These are phyloP conservation scores for Angomonas deanei DNA, from an alignment of 208 protist genomes.

Conservation along the genomic window DNA sequence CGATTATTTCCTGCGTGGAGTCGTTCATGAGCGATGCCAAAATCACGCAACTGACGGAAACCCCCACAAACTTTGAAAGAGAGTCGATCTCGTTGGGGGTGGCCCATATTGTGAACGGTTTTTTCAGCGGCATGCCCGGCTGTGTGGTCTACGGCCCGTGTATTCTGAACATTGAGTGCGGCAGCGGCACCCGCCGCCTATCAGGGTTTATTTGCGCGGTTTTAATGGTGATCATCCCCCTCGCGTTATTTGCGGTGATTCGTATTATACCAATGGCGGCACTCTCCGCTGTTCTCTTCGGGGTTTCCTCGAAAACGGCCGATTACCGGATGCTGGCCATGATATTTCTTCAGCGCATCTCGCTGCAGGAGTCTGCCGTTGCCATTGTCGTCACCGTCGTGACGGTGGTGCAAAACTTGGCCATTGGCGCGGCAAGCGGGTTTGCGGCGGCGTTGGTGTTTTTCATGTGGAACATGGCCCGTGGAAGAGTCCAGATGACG, in stretches of 20 bases:
- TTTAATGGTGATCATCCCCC: conserved; percentile 40
- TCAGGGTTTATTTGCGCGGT: conserved; percentile 44
- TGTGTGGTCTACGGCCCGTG: conserved; percentile 45
- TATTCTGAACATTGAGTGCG: conserved; percentile 53
- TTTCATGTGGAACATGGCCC: conserved; percentile 58
- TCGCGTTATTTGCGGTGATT: conserved; percentile 43
- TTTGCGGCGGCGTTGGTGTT: conserved; percentile 41
- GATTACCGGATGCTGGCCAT: conserved; percentile 53
- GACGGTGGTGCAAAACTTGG: conserved; percentile 38
- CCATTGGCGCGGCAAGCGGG: conserved; percentile 37
- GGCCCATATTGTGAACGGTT: conserved; percentile 50
- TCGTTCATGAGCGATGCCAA: conserved; percentile 53
- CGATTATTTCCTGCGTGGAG: conserved; percentile 40
- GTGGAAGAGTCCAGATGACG: conserved; percentile 24
- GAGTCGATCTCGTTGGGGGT: conserved; percentile 36
- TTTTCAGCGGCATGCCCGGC: conserved; percentile 47
- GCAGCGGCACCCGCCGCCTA: conserved; percentile 33
- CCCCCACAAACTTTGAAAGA: conserved; percentile 47
- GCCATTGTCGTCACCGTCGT: conserved; percentile 49
- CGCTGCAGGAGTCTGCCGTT: conserved; percentile 47
- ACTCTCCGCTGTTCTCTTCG: conserved; percentile 40
- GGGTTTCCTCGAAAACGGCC: conserved; percentile 45
- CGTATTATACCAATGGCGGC: conserved; percentile 44
- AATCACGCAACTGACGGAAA: conserved; percentile 48
- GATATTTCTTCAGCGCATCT: conserved; percentile 51